These are phyloP conservation scores for Cercospora zeina DNA, from an alignment of 2,329 filamentous ascomycete genomes.

Conservation along the genomic window DNA sequence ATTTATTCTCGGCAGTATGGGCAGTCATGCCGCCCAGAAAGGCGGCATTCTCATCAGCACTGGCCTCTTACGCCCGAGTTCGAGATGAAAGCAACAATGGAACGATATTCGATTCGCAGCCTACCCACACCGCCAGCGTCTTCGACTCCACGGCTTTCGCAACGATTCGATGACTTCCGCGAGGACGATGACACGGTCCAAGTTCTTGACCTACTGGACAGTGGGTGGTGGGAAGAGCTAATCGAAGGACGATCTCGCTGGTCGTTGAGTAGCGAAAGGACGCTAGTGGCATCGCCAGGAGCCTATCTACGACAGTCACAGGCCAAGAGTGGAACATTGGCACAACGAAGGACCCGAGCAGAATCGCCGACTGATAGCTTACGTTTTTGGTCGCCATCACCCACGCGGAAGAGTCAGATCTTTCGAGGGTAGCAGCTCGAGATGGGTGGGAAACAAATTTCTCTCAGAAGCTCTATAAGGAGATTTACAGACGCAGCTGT, in stretches of 20 bases:
- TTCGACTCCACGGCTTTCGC: neutral
- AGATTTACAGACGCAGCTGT: neutral
- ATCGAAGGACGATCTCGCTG: conserved; percentile 4
- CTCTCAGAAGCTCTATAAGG: neutral
- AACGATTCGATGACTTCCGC: conserved; percentile 3
- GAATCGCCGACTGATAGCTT: conserved; percentile 15
- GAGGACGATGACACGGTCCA: conserved; percentile 8
- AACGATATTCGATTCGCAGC: conserved; percentile 8
- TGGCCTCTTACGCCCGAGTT: conserved; percentile 8
- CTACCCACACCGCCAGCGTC: neutral
- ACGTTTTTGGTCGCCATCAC: conserved; percentile 10
- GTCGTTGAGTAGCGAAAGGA: conserved; percentile 12
- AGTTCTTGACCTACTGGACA: conserved; percentile 2
- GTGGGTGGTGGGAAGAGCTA: conserved; percentile 14
- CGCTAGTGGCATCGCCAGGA: conserved; percentile 2
- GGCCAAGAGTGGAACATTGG: neutral
- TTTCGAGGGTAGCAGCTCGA: neutral
- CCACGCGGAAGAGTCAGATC: neutral
- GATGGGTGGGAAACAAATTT: neutral
- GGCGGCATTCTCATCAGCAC: conserved; percentile 14
- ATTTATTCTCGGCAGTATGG: neutral
- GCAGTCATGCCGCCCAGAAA: neutral
- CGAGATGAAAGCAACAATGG: conserved; percentile 12
- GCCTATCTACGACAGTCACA: neutral
- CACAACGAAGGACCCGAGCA: neutral